Conservation (phyloP, 495 filamentous ascomycete genomes). For the Opeltia flavorubescens region DNA sequence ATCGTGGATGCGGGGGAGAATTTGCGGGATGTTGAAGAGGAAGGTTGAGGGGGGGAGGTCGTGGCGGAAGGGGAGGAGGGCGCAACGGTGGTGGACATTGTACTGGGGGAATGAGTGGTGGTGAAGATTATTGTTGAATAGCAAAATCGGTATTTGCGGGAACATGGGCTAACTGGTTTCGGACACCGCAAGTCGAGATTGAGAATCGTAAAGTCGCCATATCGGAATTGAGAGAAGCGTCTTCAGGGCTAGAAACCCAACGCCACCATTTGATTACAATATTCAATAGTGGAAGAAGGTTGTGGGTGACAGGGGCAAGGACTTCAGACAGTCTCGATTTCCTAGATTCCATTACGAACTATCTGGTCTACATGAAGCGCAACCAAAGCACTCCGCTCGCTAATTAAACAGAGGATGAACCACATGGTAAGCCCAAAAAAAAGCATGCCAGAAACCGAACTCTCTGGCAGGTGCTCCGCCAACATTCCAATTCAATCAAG, state of each 20-base stretch:
- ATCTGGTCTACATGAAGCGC: background rate
- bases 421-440: background rate
- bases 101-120: conserved; percentile 6
- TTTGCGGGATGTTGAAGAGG: conserved; percentile 5
- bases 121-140: conserved; percentile 1
- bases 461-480: too few species aligned
- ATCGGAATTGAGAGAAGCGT: too few species aligned
- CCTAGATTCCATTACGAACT: background rate
- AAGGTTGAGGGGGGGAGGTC: conserved; percentile 10
- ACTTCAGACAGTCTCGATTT: too few species aligned
- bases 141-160: background rate
- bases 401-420: background rate
- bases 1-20: conserved; percentile 15
- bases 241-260: too few species aligned
- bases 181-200: too few species aligned
- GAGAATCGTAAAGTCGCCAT: too few species aligned
- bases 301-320: too few species aligned
- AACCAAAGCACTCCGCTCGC: background rate
- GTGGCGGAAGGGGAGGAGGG: conserved; percentile 15
- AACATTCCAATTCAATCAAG: too few species aligned
- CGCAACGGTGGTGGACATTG: conserved; percentile 9
- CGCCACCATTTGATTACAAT: too few species aligned
- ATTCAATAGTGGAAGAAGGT: too few species aligned
- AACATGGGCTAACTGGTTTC: too few species aligned
- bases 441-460: background rate